phyloP scores from a whole-genome alignment of 2,329 filamentous ascomycete genomes.

The Pseudogymnoascus sp. region DNA sequence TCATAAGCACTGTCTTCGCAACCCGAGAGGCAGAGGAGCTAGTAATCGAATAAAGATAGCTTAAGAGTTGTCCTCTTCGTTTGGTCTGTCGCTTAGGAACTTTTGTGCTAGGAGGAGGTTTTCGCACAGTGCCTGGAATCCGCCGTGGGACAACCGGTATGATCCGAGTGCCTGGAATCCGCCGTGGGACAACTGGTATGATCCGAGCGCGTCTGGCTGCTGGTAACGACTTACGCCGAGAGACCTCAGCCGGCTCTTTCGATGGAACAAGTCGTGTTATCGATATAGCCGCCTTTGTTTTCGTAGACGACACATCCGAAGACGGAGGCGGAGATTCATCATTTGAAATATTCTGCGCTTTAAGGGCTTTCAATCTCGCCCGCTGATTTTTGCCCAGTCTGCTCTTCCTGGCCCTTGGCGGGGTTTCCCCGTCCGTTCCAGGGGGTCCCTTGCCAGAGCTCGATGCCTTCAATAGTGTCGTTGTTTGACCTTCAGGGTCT shows the following conservation, averaged over 20 bases:
- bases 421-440: neutral
- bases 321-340: neutral
- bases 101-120: neutral
- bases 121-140: neutral
- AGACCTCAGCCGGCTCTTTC: neutral
- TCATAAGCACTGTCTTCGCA: constrained; percentile 36
- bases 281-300: neutral
- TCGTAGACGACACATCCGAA: neutral
- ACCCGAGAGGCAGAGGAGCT: neutral
- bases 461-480: neutral
- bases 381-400: neutral
- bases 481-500: neutral
- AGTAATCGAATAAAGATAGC: neutral
- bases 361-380: neutral
- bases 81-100: neutral
- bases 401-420: neutral
- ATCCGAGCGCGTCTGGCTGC: neutral
- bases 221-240: neutral
- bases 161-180: neutral
- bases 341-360: neutral
- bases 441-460: neutral
- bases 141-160: neutral
- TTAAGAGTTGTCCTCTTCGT: neutral
- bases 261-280: neutral
- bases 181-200: neutral